Percentiles rank a stretch among this genome's conserved stretches.
Evolutionary conservation across 371 early-diverging fungal species (phyloP).

Genomic region (Actinomortierella wolfii): DNA sequence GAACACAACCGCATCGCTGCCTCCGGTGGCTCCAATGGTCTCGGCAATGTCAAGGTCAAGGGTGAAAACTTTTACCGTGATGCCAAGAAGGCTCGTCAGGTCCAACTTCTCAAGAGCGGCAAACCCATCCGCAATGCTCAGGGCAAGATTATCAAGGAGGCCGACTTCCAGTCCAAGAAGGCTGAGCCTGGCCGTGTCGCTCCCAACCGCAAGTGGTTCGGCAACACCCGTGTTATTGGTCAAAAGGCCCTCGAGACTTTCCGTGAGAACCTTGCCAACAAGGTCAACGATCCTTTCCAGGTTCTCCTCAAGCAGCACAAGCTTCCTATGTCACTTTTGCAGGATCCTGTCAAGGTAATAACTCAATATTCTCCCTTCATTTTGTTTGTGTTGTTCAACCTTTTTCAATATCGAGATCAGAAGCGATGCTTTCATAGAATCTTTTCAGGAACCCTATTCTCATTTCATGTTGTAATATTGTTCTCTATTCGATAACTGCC

Average conservation of each 20-base stretch:
- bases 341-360: constrained; percentile 77
- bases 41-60: constrained; percentile 78
- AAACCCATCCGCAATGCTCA: constrained; percentile 84
- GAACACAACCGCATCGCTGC: constrained; percentile 65
- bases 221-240: constrained; percentile 94
- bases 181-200: constrained; percentile 86
- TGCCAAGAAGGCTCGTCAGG: constrained; percentile 86
- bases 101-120: constrained; percentile 95
- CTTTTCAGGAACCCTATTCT: background rate
- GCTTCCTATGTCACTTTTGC: constrained; percentile 95
- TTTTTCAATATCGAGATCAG: background rate
- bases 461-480: constrained; percentile 69
- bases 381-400: background rate
- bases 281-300: constrained; percentile 95
- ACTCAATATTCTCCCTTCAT: background rate
- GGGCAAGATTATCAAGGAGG: constrained; percentile 96
- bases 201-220: constrained; percentile 98
- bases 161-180: constrained; percentile 88
- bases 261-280: constrained; percentile 88
- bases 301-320: constrained; percentile 95
- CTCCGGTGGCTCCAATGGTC: constrained; percentile 54
- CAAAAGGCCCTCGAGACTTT: constrained; percentile 92
- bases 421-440: background rate
- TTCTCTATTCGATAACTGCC: constrained; percentile 63
- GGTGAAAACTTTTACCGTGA: constrained; percentile 98